Conservation (phyloP, 805 yeast species). For the Schizosaccharomyces octosporus region DNA sequence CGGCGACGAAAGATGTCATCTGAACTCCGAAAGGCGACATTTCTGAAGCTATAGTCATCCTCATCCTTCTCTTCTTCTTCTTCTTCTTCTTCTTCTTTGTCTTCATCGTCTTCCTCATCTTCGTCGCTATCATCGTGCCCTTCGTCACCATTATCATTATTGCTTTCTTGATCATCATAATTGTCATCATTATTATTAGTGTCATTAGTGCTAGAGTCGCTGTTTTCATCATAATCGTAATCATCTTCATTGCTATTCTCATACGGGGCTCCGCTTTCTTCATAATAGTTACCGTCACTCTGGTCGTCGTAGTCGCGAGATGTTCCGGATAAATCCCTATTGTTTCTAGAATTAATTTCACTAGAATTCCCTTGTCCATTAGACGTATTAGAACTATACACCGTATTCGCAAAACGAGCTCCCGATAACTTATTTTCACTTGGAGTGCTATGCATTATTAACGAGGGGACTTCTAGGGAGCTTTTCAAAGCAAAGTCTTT, state of each 20-base stretch:
- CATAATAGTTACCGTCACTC: not conserved
- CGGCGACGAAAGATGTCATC: slow-evolving; percentile 12
- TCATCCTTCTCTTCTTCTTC: slow-evolving; percentile 6
- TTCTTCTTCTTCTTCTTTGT: slow-evolving; percentile 5
- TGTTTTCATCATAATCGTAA: not conserved
- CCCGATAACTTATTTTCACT: no score
- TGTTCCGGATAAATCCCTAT: not conserved
- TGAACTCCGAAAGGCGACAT: slow-evolving; percentile 8
- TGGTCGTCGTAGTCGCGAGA: not conserved
- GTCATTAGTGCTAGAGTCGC: not conserved
- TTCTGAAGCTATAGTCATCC: slow-evolving; percentile 8
- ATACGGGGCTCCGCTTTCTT: not conserved
- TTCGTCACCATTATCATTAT: slow-evolving; percentile 7
- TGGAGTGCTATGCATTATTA: no score
- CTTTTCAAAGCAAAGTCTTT: no score
- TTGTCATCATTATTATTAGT: slow-evolving; percentile 4
- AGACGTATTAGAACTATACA: no score
- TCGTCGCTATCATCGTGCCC: slow-evolving; percentile 7
- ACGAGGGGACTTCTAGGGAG: no score
- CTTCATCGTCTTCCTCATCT: slow-evolving; percentile 6
- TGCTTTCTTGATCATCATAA: slow-evolving; percentile 5
- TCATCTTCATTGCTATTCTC: not conserved
- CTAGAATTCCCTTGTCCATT: no score
- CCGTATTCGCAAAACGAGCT: no score
- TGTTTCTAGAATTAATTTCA: not conserved